These are phyloP conservation scores for Coccomyxa sp. DNA, from an alignment of 139 green algal species.

Conservation along the genomic window DNA sequence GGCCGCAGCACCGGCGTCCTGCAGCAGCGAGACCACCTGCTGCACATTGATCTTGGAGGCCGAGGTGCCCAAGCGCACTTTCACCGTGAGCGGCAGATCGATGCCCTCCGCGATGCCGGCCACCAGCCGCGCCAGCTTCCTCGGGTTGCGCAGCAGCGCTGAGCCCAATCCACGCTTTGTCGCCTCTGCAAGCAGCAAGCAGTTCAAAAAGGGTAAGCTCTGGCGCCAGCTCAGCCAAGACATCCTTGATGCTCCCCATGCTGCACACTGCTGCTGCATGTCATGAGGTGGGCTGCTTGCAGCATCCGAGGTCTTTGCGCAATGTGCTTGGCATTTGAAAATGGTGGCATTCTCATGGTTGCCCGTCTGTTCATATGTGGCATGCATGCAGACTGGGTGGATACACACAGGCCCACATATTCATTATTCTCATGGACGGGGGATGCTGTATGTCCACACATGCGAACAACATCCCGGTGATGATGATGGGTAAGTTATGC, in stretches of 20 bases:
- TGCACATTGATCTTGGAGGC: conserved; percentile 13
- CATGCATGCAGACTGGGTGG: no score
- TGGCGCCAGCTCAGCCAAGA: no score
- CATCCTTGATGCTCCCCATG: no score
- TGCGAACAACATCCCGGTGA: not conserved
- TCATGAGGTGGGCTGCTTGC: no score
- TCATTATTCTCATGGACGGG: not conserved
- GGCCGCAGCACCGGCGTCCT: conserved; percentile 60
- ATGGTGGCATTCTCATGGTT: no score
- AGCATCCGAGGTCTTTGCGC: no score
- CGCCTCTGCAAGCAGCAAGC: conserved; percentile 47
- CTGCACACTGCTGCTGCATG: no score
- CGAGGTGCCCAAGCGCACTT: conserved; percentile 38
- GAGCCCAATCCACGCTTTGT: conserved; percentile 68
- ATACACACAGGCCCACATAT: not conserved
- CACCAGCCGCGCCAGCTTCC: conserved; percentile 75
- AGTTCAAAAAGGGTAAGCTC: not conserved
- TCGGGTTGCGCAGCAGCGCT: conserved; percentile 72
- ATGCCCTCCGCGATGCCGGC: conserved; percentile 52
- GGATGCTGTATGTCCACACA: not conserved
- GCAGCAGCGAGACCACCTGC: conserved; percentile 1
- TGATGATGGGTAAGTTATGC: not conserved
- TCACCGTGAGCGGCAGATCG: conserved; percentile 80
- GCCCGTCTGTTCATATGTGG: no score
- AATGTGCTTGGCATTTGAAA: no score